Evolutionary conservation across 106 monocot genomes (phyloP).

Genomic region (Allium fistulosum): DNA sequence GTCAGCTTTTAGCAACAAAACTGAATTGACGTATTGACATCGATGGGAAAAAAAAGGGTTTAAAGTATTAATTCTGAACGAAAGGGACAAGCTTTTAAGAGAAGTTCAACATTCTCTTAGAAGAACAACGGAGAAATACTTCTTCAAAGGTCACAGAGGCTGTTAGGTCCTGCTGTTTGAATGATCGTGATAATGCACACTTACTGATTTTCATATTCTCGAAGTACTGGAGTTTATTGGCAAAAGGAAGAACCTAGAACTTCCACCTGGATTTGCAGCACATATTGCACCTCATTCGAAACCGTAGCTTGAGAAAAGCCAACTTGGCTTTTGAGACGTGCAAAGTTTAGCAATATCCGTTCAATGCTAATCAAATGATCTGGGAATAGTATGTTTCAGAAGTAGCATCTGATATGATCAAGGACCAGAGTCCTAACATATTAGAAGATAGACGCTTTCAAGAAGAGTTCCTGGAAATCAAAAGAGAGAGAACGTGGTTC

Average conservation of each 20-base stretch:
- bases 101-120: constrained; percentile 97
- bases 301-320: constrained; percentile 85
- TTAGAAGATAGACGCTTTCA: no score
- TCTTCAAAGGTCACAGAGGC: constrained; percentile 98
- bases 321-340: constrained; percentile 87
- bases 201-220: constrained; percentile 60
- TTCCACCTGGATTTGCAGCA: constrained; percentile 67
- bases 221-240: constrained; percentile 81
- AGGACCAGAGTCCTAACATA: constrained; percentile 93
- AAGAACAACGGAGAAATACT: constrained; percentile 96
- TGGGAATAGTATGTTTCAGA: constrained; percentile 97
- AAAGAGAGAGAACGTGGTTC: no score
- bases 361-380: constrained; percentile 62
- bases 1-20: no score
- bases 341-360: constrained; percentile 86
- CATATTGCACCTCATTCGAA: constrained; percentile 76
- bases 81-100: constrained; percentile 97
- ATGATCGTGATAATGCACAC: constrained; percentile 82
- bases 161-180: constrained; percentile 85
- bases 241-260: constrained; percentile 81
- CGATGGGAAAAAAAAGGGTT: no score
- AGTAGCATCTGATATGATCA: constrained; percentile 90
- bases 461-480: no score
- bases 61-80: constrained; percentile 80
- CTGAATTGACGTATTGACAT: no score